A percentile compares a stretch with the other conserved stretches of the same genome.
Evolutionary conservation across 192 early-diverging fungal genomes (phyloP).

Genomic region (Coemansia sp.): DNA sequence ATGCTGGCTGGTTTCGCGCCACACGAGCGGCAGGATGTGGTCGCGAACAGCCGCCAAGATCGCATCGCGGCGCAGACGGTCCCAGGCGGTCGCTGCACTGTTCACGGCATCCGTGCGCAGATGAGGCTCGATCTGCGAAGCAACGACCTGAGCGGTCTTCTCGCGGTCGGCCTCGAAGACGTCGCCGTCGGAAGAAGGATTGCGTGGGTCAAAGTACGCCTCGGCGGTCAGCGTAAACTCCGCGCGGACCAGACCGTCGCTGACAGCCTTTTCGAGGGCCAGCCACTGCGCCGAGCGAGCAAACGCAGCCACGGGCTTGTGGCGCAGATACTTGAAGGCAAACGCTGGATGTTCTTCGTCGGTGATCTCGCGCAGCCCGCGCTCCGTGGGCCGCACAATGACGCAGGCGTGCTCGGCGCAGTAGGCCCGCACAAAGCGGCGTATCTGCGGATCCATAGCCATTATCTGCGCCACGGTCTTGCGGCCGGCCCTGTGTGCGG

Average conservation of each 20-base stretch:
- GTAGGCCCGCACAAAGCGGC: slow-evolving; percentile 69
- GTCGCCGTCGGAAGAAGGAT: slow-evolving; percentile 17
- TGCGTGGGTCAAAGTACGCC: slow-evolving; percentile 17
- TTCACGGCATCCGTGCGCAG: slow-evolving; percentile 17
- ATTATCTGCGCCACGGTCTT: slow-evolving; percentile 70
- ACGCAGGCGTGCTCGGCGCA: slow-evolving; percentile 69
- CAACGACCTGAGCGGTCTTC: slow-evolving; percentile 18
- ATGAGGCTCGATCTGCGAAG: slow-evolving; percentile 20
- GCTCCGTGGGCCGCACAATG: slow-evolving; percentile 74
- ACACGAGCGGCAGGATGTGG: slow-evolving; percentile 67
- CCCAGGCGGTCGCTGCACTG: slow-evolving; percentile 71
- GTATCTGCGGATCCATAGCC: slow-evolving; percentile 73
- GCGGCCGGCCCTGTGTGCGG: slow-evolving; percentile 33
- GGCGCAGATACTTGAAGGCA: slow-evolving; percentile 80
- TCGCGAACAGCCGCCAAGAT: slow-evolving; percentile 61
- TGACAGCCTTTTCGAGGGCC: slow-evolving; percentile 68
- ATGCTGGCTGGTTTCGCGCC: slow-evolving; percentile 72
- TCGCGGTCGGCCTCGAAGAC: slow-evolving; percentile 31
- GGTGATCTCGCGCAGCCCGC: slow-evolving; percentile 68
- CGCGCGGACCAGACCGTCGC: slow-evolving; percentile 63
- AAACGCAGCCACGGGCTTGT: slow-evolving; percentile 73
- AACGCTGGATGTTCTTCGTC: slow-evolving; percentile 73
- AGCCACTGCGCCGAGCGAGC: slow-evolving; percentile 69
- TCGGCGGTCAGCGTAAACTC: slow-evolving; percentile 38
- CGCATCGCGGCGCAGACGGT: slow-evolving; percentile 65